phyloP scores from a whole-genome alignment of 2,329 filamentous ascomycete genomes.

The Aspergillus alliaceus region DNA sequence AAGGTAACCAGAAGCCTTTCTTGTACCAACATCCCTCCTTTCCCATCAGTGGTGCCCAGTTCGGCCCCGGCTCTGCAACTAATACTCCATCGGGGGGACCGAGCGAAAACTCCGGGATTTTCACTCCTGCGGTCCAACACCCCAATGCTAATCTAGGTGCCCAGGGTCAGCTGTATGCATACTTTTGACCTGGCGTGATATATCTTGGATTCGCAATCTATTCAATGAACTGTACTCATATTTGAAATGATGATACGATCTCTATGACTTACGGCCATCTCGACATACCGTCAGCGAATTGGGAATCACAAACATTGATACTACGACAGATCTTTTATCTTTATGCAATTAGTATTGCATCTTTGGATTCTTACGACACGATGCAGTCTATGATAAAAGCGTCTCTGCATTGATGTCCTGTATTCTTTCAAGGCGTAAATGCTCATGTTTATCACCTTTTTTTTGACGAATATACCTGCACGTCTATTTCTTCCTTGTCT shows the following conservation, averaged over 20 bases:
- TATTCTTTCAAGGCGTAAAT: conserved; percentile 21
- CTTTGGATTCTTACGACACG: conserved; percentile 19
- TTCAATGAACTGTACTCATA: conserved; percentile 39
- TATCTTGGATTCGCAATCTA: conserved; percentile 19
- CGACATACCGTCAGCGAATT: conserved; percentile 25
- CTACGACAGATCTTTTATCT: conserved; percentile 24
- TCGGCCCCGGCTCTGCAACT: conserved; percentile 22
- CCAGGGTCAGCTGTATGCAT: conserved; percentile 32
- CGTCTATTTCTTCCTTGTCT: conserved; percentile 6
- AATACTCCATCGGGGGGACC: conserved; percentile 29
- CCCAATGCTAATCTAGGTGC: conserved; percentile 26
- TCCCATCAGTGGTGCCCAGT: conserved; percentile 25
- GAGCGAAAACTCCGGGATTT: conserved; percentile 31
- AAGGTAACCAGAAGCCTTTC: conserved; percentile 29
- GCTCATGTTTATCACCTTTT: conserved; percentile 11
- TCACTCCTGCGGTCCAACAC: conserved; percentile 30
- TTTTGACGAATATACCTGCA: conserved; percentile 8
- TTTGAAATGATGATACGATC: conserved; percentile 39
- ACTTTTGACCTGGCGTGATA: conserved; percentile 29
- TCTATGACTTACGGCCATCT: conserved; percentile 29
- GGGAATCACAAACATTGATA: conserved; percentile 23
- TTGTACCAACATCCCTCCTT: conserved; percentile 31
- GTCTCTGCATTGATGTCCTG: conserved; percentile 20
- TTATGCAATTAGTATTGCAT: conserved; percentile 22
- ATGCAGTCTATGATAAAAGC: conserved; percentile 17